Evolutionary conservation across 1,139 yeast genomes (phyloP).

Genomic region (Hemisphaericaspora subhashii): DNA sequence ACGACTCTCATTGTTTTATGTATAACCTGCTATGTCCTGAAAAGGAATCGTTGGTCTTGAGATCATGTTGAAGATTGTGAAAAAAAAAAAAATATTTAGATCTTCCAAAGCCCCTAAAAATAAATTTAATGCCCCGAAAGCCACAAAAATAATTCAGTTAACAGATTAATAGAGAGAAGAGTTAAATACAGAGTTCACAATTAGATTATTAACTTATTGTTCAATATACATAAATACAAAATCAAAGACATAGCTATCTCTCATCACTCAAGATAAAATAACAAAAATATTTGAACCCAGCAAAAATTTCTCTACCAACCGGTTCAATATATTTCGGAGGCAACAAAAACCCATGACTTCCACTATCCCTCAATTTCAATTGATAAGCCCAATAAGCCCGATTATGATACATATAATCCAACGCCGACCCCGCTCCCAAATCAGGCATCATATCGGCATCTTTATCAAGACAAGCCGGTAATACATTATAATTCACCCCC

Average conservation of each 20-base stretch:
- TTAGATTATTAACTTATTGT: no score
- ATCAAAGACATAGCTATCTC: constrained; percentile 4
- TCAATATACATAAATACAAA: not conserved
- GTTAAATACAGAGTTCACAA: no score
- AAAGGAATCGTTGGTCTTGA: not conserved
- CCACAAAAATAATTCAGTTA: not conserved
- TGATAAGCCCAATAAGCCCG: constrained; percentile 86
- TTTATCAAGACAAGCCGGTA: constrained; percentile 78
- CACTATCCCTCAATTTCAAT: constrained; percentile 77
- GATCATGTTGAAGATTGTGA: not conserved
- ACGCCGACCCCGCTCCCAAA: constrained; percentile 76
- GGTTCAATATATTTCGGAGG: constrained; percentile 72
- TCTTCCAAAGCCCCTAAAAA: not conserved
- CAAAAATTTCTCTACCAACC: constrained; percentile 73
- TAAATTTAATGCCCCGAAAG: not conserved
- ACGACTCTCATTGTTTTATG: constrained; percentile 96
- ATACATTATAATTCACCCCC: constrained; percentile 65
- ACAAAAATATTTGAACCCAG: constrained; percentile 70
- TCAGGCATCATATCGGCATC: constrained; percentile 71
- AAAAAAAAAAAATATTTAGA: no score
- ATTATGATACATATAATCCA: constrained; percentile 83
- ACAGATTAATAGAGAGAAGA: no score
- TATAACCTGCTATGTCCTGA: no score
- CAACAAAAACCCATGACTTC: constrained; percentile 78
- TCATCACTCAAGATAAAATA: constrained; percentile 54